Percentiles rank a stretch among this genome's conserved stretches.
These are phyloP conservation scores for Lodderomyces margitis DNA, from an alignment of 1,139 yeast genomes.

Conservation along the genomic window DNA sequence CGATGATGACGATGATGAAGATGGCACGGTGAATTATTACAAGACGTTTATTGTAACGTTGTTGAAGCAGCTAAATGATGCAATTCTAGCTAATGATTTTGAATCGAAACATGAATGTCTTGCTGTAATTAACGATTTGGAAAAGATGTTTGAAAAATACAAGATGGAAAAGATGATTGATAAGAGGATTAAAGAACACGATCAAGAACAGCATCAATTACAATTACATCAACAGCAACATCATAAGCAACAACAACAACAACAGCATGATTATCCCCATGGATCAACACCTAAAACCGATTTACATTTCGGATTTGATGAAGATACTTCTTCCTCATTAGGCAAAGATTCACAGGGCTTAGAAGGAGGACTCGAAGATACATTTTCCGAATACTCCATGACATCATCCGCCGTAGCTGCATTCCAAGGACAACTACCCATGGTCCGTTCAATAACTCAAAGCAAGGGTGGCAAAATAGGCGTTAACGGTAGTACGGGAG, in stretches of 20 bases:
- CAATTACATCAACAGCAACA: neutral
- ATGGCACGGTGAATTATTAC: constrained; percentile 44
- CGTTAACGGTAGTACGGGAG: no score
- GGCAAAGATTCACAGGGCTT: constrained; percentile 15
- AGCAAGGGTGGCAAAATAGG: no score
- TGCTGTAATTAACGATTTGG: constrained; percentile 60
- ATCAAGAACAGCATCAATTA: constrained; percentile 5
- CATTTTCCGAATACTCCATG: constrained; percentile 30
- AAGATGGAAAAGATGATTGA: constrained; percentile 36
- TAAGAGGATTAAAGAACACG: constrained; percentile 13
- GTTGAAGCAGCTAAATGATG: constrained; percentile 49
- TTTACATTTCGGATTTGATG: constrained; percentile 4
- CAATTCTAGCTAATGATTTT: constrained; percentile 47
- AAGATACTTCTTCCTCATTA: neutral
- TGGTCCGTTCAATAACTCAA: constrained; percentile 39
- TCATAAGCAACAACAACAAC: neutral
- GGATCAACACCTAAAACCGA: constrained; percentile 1
- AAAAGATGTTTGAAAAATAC: constrained; percentile 57
- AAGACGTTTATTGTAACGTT: constrained; percentile 51
- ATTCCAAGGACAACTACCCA: constrained; percentile 26
- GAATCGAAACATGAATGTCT: constrained; percentile 56
- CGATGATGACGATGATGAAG: constrained; percentile 18
- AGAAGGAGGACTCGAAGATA: constrained; percentile 25
- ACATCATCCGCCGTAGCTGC: constrained; percentile 21
- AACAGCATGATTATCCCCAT: neutral